Conservation (phyloP, 139 green algal genomes). For the Eudorina sp. region DNA sequence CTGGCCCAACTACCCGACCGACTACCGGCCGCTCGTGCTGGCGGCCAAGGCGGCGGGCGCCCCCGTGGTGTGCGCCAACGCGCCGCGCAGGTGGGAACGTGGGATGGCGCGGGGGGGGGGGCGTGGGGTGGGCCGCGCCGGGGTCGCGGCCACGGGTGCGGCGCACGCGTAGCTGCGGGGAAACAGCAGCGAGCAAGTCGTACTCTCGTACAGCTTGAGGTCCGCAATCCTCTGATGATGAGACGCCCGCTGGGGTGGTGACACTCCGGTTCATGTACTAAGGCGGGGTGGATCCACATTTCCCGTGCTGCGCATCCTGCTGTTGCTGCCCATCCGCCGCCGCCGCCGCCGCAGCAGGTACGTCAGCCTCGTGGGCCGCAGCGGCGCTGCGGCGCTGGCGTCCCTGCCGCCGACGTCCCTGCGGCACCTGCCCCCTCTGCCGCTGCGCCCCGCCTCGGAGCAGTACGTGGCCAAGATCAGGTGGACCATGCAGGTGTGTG, state of each 20-base stretch:
- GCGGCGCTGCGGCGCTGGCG: slow-evolving; percentile 45
- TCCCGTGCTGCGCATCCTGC: too few relatives aligned
- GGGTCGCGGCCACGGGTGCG: too few relatives aligned
- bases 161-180: too few relatives aligned
- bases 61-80: slow-evolving; percentile 67
- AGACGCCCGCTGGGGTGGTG: too few relatives aligned
- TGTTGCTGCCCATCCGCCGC: background rate
- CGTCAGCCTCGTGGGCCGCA: slow-evolving; percentile 54
- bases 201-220: too few relatives aligned
- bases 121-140: too few relatives aligned
- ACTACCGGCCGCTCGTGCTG: slow-evolving; percentile 68
- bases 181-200: too few relatives aligned
- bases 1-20: slow-evolving; percentile 67
- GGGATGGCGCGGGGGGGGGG: too few relatives aligned
- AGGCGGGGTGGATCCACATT: too few relatives aligned
- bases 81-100: slow-evolving; percentile 56
- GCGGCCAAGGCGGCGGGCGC: slow-evolving; percentile 5
- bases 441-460: slow-evolving; percentile 38
- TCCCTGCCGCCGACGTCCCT: slow-evolving; percentile 17
- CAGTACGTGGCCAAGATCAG: slow-evolving; percentile 51
- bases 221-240: too few relatives aligned
- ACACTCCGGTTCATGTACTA: too few relatives aligned
- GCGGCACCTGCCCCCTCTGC: slow-evolving; percentile 53
- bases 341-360: slow-evolving; percentile 16
- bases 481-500: slow-evolving; percentile 45